Conservation (phyloP, 2,329 filamentous ascomycete species). For the Acrodontium crateriforme region DNA sequence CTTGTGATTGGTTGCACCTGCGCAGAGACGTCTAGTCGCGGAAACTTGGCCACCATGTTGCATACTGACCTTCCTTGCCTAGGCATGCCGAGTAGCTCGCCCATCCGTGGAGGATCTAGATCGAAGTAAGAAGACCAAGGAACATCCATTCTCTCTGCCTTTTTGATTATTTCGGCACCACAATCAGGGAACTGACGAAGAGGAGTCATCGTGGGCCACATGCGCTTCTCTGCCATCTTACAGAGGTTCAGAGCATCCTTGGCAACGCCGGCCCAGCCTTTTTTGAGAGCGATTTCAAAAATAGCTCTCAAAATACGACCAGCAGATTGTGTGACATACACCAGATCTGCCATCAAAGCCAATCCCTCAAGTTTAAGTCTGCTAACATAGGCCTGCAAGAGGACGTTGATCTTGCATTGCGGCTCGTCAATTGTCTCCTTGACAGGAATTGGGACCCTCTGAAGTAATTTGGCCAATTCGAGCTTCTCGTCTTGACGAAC, state of each 20-base stretch:
- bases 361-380: conserved; percentile 85
- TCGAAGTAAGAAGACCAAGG: conserved; percentile 92
- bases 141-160: conserved; percentile 89
- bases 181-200: conserved; percentile 78
- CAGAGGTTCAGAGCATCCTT: conserved; percentile 88
- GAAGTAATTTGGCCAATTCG: conserved; percentile 81
- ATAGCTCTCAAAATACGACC: conserved; percentile 90
- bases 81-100: conserved; percentile 80
- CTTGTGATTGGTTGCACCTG: conserved; percentile 90
- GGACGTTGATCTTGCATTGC: conserved; percentile 94
- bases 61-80: conserved; percentile 79
- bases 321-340: conserved; percentile 95
- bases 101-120: conserved; percentile 90
- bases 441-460: conserved; percentile 83
- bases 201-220: conserved; percentile 99
- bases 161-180: conserved; percentile 72
- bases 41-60: conserved; percentile 79
- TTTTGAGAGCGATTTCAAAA: conserved; percentile 94
- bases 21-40: conserved; percentile 80
- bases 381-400: conserved; percentile 93
- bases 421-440: conserved; percentile 97
- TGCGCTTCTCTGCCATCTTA: conserved; percentile 98
- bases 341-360: conserved; percentile 94
- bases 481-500: conserved; percentile 96
- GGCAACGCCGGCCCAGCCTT: conserved; percentile 87